Percentiles rank a stretch among this genome's conserved stretches.
phyloP scores from a whole-genome alignment of 1,284 basidiomycete genomes.

The Calocybe gambosa region DNA sequence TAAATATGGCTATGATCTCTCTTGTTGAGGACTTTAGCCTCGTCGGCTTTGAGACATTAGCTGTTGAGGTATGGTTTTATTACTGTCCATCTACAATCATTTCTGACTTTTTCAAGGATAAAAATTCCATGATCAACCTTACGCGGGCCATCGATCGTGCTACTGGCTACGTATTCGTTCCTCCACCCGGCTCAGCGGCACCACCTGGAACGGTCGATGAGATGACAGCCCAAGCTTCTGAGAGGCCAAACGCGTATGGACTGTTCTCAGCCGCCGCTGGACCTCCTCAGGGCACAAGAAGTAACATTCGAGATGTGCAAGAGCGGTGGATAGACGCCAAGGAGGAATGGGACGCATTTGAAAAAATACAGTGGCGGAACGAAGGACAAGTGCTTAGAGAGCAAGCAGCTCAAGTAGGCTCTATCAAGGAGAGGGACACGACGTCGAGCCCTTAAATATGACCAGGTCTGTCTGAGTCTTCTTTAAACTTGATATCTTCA shows the following conservation, averaged over 20 bases:
- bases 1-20: conserved; percentile 89
- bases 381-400: conserved; percentile 46
- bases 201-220: conserved; percentile 48
- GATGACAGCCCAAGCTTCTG: conserved; percentile 32
- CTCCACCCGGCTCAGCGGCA: conserved; percentile 42
- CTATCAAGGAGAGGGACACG: conserved; percentile 14
- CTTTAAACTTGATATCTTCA: too few relatives aligned
- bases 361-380: conserved; percentile 63
- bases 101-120: conserved; percentile 54
- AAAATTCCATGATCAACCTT: conserved; percentile 86
- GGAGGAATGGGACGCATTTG: conserved; percentile 74
- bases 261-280: conserved; percentile 66
- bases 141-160: conserved; percentile 81
- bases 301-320: conserved; percentile 76
- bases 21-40: conserved; percentile 93
- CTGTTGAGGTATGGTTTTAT: conserved; percentile 68
- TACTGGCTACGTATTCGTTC: conserved; percentile 83
- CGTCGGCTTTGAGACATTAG: conserved; percentile 95
- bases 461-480: too few relatives aligned
- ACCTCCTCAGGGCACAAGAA: conserved; percentile 44
- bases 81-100: not conserved
- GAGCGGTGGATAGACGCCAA: conserved; percentile 82
- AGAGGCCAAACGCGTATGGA: conserved; percentile 60
- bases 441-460: not conserved
- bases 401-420: conserved; percentile 19